Percentiles rank a stretch among this genome's conserved stretches.
phyloP scores from a whole-genome alignment of 148 eudicot genomes.

The Rhododendron griersonianum region DNA sequence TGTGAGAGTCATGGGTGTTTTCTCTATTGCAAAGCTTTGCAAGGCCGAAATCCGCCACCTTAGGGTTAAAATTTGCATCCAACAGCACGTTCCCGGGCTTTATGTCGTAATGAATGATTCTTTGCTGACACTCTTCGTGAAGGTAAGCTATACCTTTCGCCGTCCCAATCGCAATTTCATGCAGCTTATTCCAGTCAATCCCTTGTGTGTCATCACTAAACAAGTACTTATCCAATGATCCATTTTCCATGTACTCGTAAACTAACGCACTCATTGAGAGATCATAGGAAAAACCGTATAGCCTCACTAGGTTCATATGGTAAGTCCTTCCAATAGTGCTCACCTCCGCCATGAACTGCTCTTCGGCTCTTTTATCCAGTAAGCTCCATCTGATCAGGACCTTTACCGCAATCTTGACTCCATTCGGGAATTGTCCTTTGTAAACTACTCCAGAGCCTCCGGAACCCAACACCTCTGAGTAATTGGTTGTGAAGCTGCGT shows the following conservation, averaged over 20 bases:
- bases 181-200: neutral
- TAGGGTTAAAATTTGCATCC: neutral
- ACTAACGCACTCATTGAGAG: neutral
- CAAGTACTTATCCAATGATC: neutral
- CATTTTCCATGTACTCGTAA: neutral
- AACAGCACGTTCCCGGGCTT: slow-evolving; percentile 1
- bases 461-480: too few relatives aligned
- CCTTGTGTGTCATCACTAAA: neutral
- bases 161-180: neutral
- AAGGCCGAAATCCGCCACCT: neutral
- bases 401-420: slow-evolving; percentile 18
- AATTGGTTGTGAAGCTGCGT: too few relatives aligned
- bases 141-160: neutral
- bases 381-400: slow-evolving; percentile 11
- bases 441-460: too few relatives aligned
- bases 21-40: slow-evolving; percentile 6
- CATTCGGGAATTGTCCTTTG: neutral
- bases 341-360: slow-evolving; percentile 17
- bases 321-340: neutral
- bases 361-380: slow-evolving; percentile 5
- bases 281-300: neutral
- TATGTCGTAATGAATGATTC: slow-evolving; percentile 6
- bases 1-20: neutral
- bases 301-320: neutral
- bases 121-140: neutral